These are phyloP conservation scores for Arachnopeziza araneosa DNA, from an alignment of 2,329 filamentous ascomycete genomes.

Conservation along the genomic window DNA sequence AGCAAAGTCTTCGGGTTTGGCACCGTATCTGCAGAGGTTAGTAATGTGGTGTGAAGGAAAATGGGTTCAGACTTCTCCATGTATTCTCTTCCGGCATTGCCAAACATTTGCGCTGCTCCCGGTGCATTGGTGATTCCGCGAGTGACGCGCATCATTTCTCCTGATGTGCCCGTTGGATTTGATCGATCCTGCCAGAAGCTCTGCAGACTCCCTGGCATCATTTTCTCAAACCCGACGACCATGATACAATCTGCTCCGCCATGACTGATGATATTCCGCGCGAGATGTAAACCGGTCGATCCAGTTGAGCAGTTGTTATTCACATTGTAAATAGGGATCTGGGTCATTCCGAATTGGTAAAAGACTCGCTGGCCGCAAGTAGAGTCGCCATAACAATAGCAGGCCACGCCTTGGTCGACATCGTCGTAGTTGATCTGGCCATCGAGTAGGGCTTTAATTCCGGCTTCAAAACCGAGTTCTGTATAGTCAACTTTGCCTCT, in stretches of 20 bases:
- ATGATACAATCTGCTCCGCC: conserved; percentile 83
- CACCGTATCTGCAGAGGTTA: conserved; percentile 59
- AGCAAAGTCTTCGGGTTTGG: conserved; percentile 78
- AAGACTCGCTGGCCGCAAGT: conserved; percentile 95
- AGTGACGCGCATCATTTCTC: conserved; percentile 76
- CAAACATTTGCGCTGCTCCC: conserved; percentile 88
- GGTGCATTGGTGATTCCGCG: conserved; percentile 77
- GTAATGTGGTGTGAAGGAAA: neutral
- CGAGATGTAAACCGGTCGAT: conserved; percentile 85
- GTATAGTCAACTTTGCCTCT: conserved; percentile 91
- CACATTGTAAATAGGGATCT: conserved; percentile 94
- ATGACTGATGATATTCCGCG: conserved; percentile 68
- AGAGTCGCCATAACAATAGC: conserved; percentile 95
- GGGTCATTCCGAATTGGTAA: conserved; percentile 97
- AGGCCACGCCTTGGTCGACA: conserved; percentile 90
- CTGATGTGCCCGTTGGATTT: conserved; percentile 69
- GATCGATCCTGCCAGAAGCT: conserved; percentile 78
- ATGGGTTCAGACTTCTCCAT: conserved; percentile 69
- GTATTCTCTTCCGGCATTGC: conserved; percentile 88
- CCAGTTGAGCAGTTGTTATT: conserved; percentile 99
- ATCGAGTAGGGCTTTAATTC: conserved; percentile 50
- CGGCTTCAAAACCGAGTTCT: conserved; percentile 84
- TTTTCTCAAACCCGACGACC: conserved; percentile 96
- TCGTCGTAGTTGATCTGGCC: conserved; percentile 95
- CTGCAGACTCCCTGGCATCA: conserved; percentile 86